phyloP scores from a whole-genome alignment of 106 monocot species.

The Agapanthus africanus region DNA sequence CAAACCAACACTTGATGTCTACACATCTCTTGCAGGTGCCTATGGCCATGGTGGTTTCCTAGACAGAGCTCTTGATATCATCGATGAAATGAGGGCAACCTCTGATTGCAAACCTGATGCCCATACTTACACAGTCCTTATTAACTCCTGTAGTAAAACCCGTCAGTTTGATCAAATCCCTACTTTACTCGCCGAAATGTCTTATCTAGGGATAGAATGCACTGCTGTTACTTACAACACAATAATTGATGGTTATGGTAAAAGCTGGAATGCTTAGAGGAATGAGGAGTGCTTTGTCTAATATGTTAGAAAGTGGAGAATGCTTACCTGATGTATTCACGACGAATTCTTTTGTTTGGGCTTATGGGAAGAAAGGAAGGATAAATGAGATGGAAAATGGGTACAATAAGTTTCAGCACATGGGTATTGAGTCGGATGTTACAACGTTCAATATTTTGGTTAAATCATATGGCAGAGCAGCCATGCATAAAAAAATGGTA shows the following conservation, averaged over 20 bases:
- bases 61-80: conserved; percentile 46
- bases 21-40: conserved; percentile 81
- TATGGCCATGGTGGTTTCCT: conserved; percentile 53
- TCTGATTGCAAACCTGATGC: conserved; percentile 74
- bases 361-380: conserved; percentile 51
- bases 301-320: conserved; percentile 68
- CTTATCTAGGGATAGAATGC: conserved; percentile 57
- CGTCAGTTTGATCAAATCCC: conserved; percentile 55
- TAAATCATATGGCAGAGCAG: conserved; percentile 66
- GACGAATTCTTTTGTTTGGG: conserved; percentile 72
- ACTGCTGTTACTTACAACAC: conserved; percentile 69
- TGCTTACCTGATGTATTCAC: conserved; percentile 69
- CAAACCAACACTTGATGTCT: conserved; percentile 78
- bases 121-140: conserved; percentile 71
- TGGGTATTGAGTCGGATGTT: conserved; percentile 75
- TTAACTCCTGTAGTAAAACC: conserved; percentile 53
- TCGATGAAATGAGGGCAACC: conserved; percentile 82
- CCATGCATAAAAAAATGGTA: conserved; percentile 54
- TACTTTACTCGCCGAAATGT: conserved; percentile 66
- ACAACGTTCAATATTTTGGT: conserved; percentile 89
- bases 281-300: conserved; percentile 55
- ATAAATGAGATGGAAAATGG: conserved; percentile 74
- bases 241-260: conserved; percentile 87
- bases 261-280: conserved; percentile 63
- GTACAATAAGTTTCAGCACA: conserved; percentile 70